phyloP scores from a whole-genome alignment of 306 rosid species.

The Datisca glomerata region DNA sequence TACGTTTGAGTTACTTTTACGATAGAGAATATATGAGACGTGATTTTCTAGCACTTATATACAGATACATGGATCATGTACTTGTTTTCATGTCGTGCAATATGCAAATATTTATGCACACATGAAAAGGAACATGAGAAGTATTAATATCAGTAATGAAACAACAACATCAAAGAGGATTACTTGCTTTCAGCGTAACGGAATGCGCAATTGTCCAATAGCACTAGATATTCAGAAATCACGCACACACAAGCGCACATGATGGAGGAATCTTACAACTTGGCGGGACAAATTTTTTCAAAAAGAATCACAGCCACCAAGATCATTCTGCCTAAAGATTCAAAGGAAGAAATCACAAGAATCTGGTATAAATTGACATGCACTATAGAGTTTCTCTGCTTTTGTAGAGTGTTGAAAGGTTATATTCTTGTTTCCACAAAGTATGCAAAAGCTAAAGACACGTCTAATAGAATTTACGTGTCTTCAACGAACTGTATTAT shows the following conservation, averaged over 20 bases:
- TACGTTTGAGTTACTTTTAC: no score
- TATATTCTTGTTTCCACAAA: conserved; percentile 28
- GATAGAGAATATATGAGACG: no score
- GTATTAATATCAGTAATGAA: no score
- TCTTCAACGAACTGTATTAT: conserved; percentile 9
- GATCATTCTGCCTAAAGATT: conserved; percentile 32
- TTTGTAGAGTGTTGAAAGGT: conserved; percentile 17
- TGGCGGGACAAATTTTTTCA: conserved; percentile 50
- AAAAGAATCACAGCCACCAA: conserved; percentile 35
- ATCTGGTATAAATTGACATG: conserved; percentile 47
- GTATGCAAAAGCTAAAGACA: conserved; percentile 20
- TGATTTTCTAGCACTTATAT: no score
- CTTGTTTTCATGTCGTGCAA: no score
- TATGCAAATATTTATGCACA: no score
- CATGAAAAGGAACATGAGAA: no score
- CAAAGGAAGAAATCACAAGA: conserved; percentile 44
- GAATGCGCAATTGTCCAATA: no score
- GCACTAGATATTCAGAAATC: no score
- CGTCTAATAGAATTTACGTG: conserved; percentile 29
- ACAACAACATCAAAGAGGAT: no score
- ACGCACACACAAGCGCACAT: conserved; percentile 12
- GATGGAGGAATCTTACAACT: conserved; percentile 53
- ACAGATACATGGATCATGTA: no score
- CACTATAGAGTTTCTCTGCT: conserved; percentile 17
- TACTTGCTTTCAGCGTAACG: no score